A percentile compares a stretch with the other conserved stretches of the same genome.
These are phyloP conservation scores for Termitomyces sp. DNA, from an alignment of 768 basidiomycete species.

Conservation along the genomic window DNA sequence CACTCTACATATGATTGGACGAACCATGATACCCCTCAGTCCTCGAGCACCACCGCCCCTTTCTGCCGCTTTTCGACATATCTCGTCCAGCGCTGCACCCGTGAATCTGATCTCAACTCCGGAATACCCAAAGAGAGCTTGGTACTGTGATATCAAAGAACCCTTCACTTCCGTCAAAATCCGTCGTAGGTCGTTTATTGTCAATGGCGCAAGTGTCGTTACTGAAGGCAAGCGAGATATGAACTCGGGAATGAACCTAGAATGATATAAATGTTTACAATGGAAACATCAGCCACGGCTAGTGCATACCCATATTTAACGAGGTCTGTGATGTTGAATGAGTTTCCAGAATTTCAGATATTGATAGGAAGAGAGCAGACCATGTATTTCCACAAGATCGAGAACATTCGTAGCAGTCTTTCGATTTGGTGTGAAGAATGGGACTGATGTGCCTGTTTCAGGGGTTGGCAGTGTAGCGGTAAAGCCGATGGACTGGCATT, in stretches of 20 bases:
- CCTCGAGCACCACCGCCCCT: slow-evolving; percentile 91
- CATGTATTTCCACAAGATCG: slow-evolving; percentile 69
- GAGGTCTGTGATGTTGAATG: slow-evolving; percentile 51
- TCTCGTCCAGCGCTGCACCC: slow-evolving; percentile 70
- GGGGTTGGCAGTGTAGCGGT: slow-evolving; percentile 37
- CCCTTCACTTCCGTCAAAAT: slow-evolving; percentile 92
- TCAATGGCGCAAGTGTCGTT: slow-evolving; percentile 77
- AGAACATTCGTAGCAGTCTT: slow-evolving; percentile 51
- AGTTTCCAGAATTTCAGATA: not conserved
- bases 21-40: slow-evolving; percentile 83
- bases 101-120: slow-evolving; percentile 89
- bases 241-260: slow-evolving; percentile 89
- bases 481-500: slow-evolving; percentile 83
- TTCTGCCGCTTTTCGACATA: slow-evolving; percentile 74
- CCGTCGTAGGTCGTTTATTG: slow-evolving; percentile 78
- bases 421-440: slow-evolving; percentile 79
- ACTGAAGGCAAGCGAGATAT: slow-evolving; percentile 91
- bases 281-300: not conserved
- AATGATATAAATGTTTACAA: slow-evolving; percentile 3
- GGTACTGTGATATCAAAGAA: slow-evolving; percentile 87
- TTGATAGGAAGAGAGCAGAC: slow-evolving; percentile 29
- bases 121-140: slow-evolving; percentile 77
- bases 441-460: slow-evolving; percentile 37
- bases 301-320: slow-evolving; percentile 70
- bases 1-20: slow-evolving; percentile 8